phyloP scores from a whole-genome alignment of 2,329 filamentous ascomycete genomes.

The Alternaria angustiovoidea region DNA sequence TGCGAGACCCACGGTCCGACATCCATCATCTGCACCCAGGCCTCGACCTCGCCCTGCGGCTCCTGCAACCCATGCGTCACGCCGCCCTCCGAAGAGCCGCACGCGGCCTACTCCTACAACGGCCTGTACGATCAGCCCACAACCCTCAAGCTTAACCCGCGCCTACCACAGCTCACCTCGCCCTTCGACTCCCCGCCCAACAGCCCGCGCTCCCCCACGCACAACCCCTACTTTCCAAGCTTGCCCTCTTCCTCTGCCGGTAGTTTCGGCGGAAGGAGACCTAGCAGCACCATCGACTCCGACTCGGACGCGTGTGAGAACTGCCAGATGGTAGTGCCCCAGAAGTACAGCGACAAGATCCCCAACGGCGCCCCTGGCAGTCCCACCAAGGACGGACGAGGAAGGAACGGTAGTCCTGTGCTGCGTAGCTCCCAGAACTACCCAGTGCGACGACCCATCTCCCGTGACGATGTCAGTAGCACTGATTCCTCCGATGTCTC shows the following conservation, averaged over 20 bases:
- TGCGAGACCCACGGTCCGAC: slow-evolving; percentile 70
- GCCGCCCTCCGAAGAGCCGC: slow-evolving; percentile 50
- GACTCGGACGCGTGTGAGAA: slow-evolving; percentile 65
- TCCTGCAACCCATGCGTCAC: slow-evolving; percentile 61
- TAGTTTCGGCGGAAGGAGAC: slow-evolving; percentile 42
- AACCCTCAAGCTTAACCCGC: slow-evolving; percentile 43
- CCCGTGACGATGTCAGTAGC: slow-evolving; percentile 42
- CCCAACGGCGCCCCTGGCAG: slow-evolving; percentile 63
- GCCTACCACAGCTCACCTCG: slow-evolving; percentile 44
- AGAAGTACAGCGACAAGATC: slow-evolving; percentile 62
- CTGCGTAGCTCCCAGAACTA: slow-evolving; percentile 63
- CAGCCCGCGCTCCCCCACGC: slow-evolving; percentile 49
- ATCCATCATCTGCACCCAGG: slow-evolving; percentile 68
- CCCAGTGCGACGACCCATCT: slow-evolving; percentile 56
- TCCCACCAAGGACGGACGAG: slow-evolving; percentile 57
- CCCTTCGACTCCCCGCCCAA: slow-evolving; percentile 54
- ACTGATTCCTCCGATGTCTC: slow-evolving; percentile 49
- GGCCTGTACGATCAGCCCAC: slow-evolving; percentile 46
- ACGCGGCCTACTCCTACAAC: slow-evolving; percentile 43
- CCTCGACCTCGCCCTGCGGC: slow-evolving; percentile 62
- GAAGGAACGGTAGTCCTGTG: slow-evolving; percentile 62
- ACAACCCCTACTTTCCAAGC: slow-evolving; percentile 62
- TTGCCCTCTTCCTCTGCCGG: slow-evolving; percentile 41
- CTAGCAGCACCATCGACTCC: slow-evolving; percentile 51
- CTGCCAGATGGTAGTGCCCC: slow-evolving; percentile 64